Evolutionary conservation across 2,329 filamentous ascomycete species (phyloP).

Genomic region (Colletotrichum viniferum): DNA sequence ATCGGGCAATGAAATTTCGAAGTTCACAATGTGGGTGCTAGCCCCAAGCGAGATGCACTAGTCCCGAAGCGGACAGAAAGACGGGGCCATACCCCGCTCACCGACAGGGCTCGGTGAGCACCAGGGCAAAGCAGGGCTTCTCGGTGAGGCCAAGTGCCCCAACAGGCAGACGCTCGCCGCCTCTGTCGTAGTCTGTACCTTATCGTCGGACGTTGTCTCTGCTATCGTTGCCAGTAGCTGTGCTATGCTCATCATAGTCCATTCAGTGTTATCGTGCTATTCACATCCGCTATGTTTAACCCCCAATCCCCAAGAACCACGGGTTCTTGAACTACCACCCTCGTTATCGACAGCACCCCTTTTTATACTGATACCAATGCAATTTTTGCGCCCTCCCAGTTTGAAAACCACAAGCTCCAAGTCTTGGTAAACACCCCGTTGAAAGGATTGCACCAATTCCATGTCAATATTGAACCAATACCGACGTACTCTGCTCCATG

Average conservation of each 20-base stretch:
- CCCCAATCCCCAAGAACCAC: not conserved
- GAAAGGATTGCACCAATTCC: not conserved
- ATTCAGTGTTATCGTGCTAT: not conserved
- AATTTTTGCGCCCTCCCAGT: not conserved
- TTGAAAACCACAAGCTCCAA: not conserved
- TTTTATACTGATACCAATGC: not conserved
- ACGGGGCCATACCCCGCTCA: not conserved
- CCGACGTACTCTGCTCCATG: not conserved
- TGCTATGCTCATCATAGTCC: not conserved
- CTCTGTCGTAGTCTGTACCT: not conserved
- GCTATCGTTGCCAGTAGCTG: not conserved
- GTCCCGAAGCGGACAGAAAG: not conserved
- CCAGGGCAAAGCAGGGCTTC: not conserved
- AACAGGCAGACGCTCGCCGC: not conserved
- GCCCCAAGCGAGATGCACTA: conserved; percentile 23
- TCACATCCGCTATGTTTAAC: not conserved
- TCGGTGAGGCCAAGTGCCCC: not conserved
- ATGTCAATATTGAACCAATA: not conserved
- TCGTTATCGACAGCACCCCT: not conserved
- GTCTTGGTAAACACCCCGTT: not conserved
- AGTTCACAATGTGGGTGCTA: conserved; percentile 36
- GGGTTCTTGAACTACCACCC: not conserved
- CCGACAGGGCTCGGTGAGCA: not conserved
- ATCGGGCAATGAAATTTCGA: not conserved
- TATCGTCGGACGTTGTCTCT: not conserved